Evolutionary conservation across 169 alveolate genomes (phyloP), one percentile per base, ranked within the genome.

Genomic region (Theileria sp.): DNA sequence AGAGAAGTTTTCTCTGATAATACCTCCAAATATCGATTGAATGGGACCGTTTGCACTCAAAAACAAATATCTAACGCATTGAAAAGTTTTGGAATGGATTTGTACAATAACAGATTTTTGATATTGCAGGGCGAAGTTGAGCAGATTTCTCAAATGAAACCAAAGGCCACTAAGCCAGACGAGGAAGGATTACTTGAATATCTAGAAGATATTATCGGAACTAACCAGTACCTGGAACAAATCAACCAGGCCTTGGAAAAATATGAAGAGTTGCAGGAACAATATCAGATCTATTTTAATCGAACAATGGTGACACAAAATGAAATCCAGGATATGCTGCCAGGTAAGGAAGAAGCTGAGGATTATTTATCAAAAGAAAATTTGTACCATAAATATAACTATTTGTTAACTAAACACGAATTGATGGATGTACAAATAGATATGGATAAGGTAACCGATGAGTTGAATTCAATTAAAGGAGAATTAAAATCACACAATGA

Each of bases 71-170:
- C 92, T 17, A 93, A 92, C 25, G 79, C 93, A 38, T 92, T 98
- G 60, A 93, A 88, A 85, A 71, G 83, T 51, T 95, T 95, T 78
- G 99, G 99, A 21, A 96, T 98, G 44, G 99, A 97, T 83, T 88
- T 98, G 61, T 95, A 94, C 30, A 98, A 97, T 82, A 97, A 96
- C 66, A 91, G 99, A 64, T 98, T 96, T 79, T 78, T 93, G 25
- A 93, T 93, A 28, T 86, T 97, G 66, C 98, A 98, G 87, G 99
- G 99, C 7, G 99, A 98, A 84, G 99, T 98, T 23, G 99, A 97
- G 81, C 95, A 96, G 71, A 96, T 98, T 21, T 95, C 99, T 3
- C 92, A 95, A 85, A 97, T 97, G 99, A 97, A 96, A 70, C 99
- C 99, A 25, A 97, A 97, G 85, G 98, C 91, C 7, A 93, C 93